These are phyloP conservation scores for Ammopiptanthus mongolicus DNA, from an alignment of 306 rosid genomes.

Conservation along the genomic window DNA sequence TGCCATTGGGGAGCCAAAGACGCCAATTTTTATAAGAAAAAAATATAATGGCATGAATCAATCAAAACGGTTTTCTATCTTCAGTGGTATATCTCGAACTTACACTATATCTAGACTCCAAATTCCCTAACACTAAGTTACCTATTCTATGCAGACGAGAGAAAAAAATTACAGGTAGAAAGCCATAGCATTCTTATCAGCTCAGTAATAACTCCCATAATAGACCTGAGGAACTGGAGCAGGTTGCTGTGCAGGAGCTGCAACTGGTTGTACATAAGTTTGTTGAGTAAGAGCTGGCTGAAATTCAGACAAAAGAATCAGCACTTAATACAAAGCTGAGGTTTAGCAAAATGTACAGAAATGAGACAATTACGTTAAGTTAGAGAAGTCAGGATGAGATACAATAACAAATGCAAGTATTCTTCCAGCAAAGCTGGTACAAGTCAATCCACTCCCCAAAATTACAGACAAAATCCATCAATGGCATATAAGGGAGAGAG, in stretches of 20 bases:
- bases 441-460: too few relatives aligned
- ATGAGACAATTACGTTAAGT: not conserved
- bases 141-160: not conserved
- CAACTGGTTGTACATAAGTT: slow-evolving; percentile 64
- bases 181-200: slow-evolving; percentile 11
- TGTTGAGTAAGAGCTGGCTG: slow-evolving; percentile 61
- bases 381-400: not conserved
- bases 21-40: too few relatives aligned
- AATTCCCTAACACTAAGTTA: too few relatives aligned
- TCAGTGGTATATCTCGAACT: not conserved
- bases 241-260: slow-evolving; percentile 70
- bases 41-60: too few relatives aligned
- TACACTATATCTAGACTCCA: slow-evolving; percentile 28
- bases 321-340: not conserved
- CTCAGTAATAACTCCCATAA: slow-evolving; percentile 72
- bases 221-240: slow-evolving; percentile 80
- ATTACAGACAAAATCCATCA: too few relatives aligned
- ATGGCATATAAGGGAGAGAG: too few relatives aligned
- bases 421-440: not conserved
- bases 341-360: not conserved
- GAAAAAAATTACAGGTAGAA: not conserved
- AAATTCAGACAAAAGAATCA: slow-evolving; percentile 21
- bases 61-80: slow-evolving; percentile 20
- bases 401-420: not conserved
- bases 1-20: too few relatives aligned